These are phyloP conservation scores for Carex sylvatica DNA, from an alignment of 202 grass and related monocot species.

Conservation along the genomic window DNA sequence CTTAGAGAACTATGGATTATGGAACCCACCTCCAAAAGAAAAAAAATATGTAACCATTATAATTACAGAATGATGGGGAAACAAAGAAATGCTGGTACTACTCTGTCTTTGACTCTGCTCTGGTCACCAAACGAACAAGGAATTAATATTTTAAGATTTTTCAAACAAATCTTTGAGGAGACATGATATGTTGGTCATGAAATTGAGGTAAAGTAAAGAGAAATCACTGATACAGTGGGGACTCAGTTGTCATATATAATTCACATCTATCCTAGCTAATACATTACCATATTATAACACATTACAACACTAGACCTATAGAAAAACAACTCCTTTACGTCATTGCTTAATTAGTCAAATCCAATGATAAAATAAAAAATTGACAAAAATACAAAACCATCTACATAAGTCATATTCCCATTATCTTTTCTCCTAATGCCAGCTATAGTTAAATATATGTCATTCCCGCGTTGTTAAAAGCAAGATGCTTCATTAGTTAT, in stretches of 20 bases:
- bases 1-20: not conserved
- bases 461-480: conserved; percentile 3
- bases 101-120: not conserved
- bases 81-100: not conserved
- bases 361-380: conserved; percentile 16
- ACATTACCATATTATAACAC: conserved; percentile 18
- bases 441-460: conserved; percentile 26
- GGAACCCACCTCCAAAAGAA: not conserved
- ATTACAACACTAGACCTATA: conserved; percentile 7
- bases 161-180: not conserved
- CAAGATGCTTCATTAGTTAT: not conserved
- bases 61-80: not conserved
- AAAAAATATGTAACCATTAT: not conserved
- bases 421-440: conserved; percentile 23
- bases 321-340: not conserved
- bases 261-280: conserved; percentile 26
- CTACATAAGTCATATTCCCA: conserved; percentile 19
- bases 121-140: not conserved
- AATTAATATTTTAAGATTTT: not conserved
- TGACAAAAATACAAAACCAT: conserved; percentile 13
- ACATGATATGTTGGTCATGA: not conserved
- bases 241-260: not conserved
- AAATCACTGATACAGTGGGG: not conserved
- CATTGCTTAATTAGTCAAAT: conserved; percentile 23
- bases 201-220: conserved; percentile 9